Evolutionary conservation across 164 flowering plant genomes (phyloP).

Genomic region (Vitis riparia): DNA sequence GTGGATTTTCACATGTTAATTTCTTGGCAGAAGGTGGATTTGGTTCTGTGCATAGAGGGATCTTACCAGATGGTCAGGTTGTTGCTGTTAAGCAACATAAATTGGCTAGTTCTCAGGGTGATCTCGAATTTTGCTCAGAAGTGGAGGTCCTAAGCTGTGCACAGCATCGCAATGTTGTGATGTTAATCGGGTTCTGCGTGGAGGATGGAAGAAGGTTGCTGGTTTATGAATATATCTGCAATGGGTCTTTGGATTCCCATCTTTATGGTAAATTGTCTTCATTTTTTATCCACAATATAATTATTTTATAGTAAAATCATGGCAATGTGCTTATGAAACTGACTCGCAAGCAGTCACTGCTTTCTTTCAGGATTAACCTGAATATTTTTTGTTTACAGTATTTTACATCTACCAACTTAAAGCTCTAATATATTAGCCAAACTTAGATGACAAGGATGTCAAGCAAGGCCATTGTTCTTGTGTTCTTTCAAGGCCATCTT

Average conservation of each 20-base stretch:
- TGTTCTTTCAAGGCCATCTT: not conserved
- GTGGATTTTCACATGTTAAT: conserved; percentile 72
- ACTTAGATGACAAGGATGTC: not conserved
- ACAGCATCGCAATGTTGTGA: conserved; percentile 96
- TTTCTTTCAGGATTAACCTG: not conserved
- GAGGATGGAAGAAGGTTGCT: conserved; percentile 79
- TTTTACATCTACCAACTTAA: not conserved
- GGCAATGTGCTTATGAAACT: not conserved
- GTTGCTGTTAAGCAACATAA: conserved; percentile 95
- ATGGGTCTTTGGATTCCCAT: conserved; percentile 88
- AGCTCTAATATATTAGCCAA: not conserved
- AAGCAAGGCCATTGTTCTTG: not conserved
- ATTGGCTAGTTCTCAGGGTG: conserved; percentile 90
- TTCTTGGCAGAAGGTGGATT: conserved; percentile 98
- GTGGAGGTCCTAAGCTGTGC: conserved; percentile 96
- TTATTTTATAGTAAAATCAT: not conserved
- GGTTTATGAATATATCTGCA: conserved; percentile 94
- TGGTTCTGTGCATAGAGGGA: conserved; percentile 90
- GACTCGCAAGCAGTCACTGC: not conserved
- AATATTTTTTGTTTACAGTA: not conserved
- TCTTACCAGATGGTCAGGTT: conserved; percentile 74
- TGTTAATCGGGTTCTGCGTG: conserved; percentile 88
- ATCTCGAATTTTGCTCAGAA: conserved; percentile 88
- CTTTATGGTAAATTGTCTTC: conserved; percentile 66
- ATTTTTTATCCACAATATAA: not conserved